phyloP scores from a whole-genome alignment of 257 asterid genomes.

The Galeopsis tetrahit region DNA sequence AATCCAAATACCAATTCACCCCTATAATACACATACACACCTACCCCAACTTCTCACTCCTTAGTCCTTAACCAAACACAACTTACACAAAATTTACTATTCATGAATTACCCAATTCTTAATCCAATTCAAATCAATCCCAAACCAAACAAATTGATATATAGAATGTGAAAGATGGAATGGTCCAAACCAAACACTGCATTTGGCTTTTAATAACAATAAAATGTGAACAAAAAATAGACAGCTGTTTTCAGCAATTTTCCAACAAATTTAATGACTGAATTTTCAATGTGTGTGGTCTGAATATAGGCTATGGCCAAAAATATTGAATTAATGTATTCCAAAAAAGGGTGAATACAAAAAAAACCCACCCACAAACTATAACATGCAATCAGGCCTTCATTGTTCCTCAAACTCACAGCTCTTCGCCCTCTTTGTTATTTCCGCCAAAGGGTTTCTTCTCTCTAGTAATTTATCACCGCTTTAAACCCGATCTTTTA shows the following conservation, averaged over 20 bases:
- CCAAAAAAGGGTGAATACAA: constrained; percentile 20
- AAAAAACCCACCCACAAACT: constrained; percentile 26
- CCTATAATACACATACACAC: no score
- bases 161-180: no score
- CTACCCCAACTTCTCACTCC: no score
- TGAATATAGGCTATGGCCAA: constrained; percentile 29
- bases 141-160: no score
- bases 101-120: no score
- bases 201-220: neutral
- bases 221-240: constrained; percentile 16
- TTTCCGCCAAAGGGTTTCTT: constrained; percentile 44
- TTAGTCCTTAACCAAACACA: no score
- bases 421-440: constrained; percentile 36
- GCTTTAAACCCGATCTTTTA: constrained; percentile 1
- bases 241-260: constrained; percentile 16
- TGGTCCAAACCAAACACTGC: no score
- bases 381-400: constrained; percentile 19
- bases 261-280: constrained; percentile 23
- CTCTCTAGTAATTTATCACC: neutral
- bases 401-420: constrained; percentile 32
- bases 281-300: constrained; percentile 34
- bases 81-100: no score
- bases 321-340: neutral
- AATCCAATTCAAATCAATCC: no score
- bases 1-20: no score